These are phyloP conservation scores for Spiromastix sp. DNA, from an alignment of 2,329 filamentous ascomycete species.

Conservation along the genomic window DNA sequence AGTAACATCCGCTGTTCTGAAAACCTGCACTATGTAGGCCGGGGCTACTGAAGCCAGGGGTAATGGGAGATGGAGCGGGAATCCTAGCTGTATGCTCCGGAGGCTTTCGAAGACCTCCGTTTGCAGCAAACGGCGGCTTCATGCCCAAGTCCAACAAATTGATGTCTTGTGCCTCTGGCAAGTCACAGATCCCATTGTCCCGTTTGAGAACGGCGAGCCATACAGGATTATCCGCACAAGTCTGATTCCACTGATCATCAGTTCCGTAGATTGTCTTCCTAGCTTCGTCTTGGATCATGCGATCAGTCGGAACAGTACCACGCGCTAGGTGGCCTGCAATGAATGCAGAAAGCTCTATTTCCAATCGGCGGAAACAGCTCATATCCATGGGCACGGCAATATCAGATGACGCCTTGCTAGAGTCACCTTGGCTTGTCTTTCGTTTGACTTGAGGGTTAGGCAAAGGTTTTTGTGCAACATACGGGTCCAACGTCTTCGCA, in stretches of 20 bases:
- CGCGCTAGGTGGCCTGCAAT: constrained; percentile 24
- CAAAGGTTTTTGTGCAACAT: constrained; percentile 8
- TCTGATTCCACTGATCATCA: constrained; percentile 28
- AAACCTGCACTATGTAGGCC: constrained; percentile 24
- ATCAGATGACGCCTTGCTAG: constrained; percentile 1
- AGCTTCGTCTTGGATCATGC: constrained; percentile 21
- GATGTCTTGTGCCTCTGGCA: constrained; percentile 23
- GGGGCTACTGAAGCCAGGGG: constrained; percentile 19
- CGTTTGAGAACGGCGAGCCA: constrained; percentile 37
- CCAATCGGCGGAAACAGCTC: constrained; percentile 33
- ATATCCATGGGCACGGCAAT: constrained; percentile 23
- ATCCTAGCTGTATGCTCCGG: constrained; percentile 22
- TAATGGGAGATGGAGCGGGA: constrained; percentile 13
- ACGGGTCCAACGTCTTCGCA: constrained; percentile 24
- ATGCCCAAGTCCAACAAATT: constrained; percentile 30
- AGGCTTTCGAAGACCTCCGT: constrained; percentile 24
- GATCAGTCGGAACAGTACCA: constrained; percentile 26
- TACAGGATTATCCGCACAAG: constrained; percentile 36
- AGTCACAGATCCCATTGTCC: constrained; percentile 27
- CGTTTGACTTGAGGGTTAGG: constrained; percentile 1
- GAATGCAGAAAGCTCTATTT: constrained; percentile 29
- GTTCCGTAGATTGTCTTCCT: constrained; percentile 20
- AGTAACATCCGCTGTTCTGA: constrained; percentile 22
- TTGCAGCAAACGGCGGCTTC: constrained; percentile 32
- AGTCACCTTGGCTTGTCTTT: constrained; percentile 1